phyloP scores from a whole-genome alignment of 306 rosid species.

The Trifolium repens region DNA sequence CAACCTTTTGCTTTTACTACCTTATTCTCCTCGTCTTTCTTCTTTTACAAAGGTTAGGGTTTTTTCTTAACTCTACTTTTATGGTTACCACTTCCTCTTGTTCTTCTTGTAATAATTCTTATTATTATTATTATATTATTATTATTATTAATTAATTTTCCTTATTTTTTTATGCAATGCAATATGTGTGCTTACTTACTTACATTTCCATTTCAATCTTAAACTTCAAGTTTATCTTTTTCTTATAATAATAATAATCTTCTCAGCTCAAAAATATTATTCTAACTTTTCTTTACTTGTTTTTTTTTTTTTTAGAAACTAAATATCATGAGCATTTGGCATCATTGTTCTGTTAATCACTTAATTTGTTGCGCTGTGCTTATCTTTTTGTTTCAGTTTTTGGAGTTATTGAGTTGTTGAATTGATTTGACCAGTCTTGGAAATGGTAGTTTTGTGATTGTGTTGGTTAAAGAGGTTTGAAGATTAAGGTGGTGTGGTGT shows the following conservation, averaged over 20 bases:
- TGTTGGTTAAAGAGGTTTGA: constrained; percentile 41
- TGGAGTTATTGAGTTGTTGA: constrained; percentile 33
- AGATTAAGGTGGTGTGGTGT: constrained; percentile 44
- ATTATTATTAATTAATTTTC: constrained; percentile 1
- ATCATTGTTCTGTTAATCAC: constrained; percentile 54
- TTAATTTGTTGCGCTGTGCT: background rate
- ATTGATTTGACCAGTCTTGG: constrained; percentile 31
- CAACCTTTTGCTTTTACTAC: constrained; percentile 38
- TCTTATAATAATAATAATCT: background rate
- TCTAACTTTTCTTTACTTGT: constrained; percentile 31
- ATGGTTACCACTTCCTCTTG: background rate
- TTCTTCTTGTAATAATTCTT: background rate
- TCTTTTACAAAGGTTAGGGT: constrained; percentile 57
- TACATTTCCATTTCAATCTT: constrained; percentile 58
- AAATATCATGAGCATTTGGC: constrained; percentile 38
- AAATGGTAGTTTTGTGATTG: constrained; percentile 53
- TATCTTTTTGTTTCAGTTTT: constrained; percentile 8
- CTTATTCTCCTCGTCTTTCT: constrained; percentile 35
- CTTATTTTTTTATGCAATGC: constrained; percentile 45
- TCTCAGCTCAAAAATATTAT: constrained; percentile 11
- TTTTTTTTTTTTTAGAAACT: background rate
- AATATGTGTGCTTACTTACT: constrained; percentile 46
- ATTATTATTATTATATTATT: background rate
- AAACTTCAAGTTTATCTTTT: constrained; percentile 47
- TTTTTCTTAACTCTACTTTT: constrained; percentile 35